Evolutionary conservation across 2,329 filamentous ascomycete genomes (phyloP).

Genomic region (Pseudopithomyces maydicus): DNA sequence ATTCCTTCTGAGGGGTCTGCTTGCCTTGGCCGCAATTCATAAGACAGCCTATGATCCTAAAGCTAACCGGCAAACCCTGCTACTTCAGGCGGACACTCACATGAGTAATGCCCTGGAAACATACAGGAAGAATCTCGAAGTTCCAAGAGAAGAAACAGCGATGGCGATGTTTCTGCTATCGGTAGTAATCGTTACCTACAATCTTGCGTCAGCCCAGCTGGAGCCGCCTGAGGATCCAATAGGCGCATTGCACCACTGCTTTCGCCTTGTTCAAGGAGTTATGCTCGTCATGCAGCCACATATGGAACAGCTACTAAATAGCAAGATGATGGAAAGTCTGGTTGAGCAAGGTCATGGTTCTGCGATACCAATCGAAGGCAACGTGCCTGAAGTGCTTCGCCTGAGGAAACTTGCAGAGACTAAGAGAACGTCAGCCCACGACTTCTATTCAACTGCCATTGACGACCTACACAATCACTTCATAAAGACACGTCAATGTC

Average conservation of each 20-base stretch:
- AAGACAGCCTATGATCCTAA: conserved; percentile 26
- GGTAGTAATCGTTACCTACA: conserved; percentile 33
- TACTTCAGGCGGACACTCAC: conserved; percentile 34
- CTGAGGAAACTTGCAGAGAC: conserved; percentile 30
- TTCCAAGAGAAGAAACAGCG: conserved; percentile 23
- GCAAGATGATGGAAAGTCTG: conserved; percentile 20
- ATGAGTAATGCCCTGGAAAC: conserved; percentile 29
- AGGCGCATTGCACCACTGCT: conserved; percentile 32
- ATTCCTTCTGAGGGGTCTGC: conserved; percentile 35
- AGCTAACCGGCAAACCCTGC: conserved; percentile 25
- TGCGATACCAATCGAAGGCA: conserved; percentile 15
- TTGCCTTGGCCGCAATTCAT: conserved; percentile 36
- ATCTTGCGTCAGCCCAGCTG: conserved; percentile 33
- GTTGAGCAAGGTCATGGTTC: conserved; percentile 17
- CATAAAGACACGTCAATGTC: conserved; percentile 21
- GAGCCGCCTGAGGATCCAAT: conserved; percentile 35
- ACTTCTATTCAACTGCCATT: conserved; percentile 28
- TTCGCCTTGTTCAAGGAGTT: conserved; percentile 34
- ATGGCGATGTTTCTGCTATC: conserved; percentile 39
- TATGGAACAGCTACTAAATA: conserved; percentile 26
- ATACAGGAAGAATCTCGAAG: conserved; percentile 28
- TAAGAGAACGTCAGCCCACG: conserved; percentile 18
- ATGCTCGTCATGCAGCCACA: conserved; percentile 30
- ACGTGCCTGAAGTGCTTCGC: conserved; percentile 24
- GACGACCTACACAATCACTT: conserved; percentile 27